Conservation (phyloP, 202 grass and related monocot genomes). For the Elaeis oleifera region DNA sequence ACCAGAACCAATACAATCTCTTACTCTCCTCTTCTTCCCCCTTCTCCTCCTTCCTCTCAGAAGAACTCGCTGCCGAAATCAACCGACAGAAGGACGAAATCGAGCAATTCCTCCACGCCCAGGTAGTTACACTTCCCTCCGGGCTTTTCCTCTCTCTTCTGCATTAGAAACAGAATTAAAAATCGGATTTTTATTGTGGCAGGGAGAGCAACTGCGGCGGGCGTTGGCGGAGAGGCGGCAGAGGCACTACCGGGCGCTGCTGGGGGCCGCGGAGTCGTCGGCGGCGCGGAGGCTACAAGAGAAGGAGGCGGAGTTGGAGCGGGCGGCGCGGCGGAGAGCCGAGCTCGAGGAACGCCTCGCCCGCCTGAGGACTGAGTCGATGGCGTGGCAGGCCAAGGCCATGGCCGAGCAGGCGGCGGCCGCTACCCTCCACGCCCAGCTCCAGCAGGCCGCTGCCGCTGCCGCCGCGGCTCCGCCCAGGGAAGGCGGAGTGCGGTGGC, state of each 20-base stretch:
- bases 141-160: background rate
- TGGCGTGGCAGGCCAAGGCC: slow-evolving; percentile 76
- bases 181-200: background rate
- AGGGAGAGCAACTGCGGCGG: slow-evolving; percentile 71
- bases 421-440: slow-evolving; percentile 62
- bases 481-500: slow-evolving; percentile 5
- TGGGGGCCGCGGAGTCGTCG: slow-evolving; percentile 34
- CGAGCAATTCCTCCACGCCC: slow-evolving; percentile 58
- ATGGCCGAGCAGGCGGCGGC: slow-evolving; percentile 60
- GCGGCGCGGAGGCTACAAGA: slow-evolving; percentile 40
- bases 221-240: slow-evolving; percentile 55
- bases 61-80: slow-evolving; percentile 52
- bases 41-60: slow-evolving; percentile 32
- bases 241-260: slow-evolving; percentile 45
- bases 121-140: slow-evolving; percentile 33
- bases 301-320: slow-evolving; percentile 60
- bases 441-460: slow-evolving; percentile 54
- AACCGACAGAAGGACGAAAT: slow-evolving; percentile 59
- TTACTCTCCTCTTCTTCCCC: slow-evolving; percentile 10
- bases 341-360: slow-evolving; percentile 57
- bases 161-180: background rate
- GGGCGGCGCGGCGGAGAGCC: slow-evolving; percentile 35
- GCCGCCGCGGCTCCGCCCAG: slow-evolving; percentile 8
- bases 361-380: slow-evolving; percentile 55
- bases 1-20: slow-evolving; percentile 20